Conservation (phyloP, 2,329 filamentous ascomycete species). For the Ceratocystis cubensis region DNA sequence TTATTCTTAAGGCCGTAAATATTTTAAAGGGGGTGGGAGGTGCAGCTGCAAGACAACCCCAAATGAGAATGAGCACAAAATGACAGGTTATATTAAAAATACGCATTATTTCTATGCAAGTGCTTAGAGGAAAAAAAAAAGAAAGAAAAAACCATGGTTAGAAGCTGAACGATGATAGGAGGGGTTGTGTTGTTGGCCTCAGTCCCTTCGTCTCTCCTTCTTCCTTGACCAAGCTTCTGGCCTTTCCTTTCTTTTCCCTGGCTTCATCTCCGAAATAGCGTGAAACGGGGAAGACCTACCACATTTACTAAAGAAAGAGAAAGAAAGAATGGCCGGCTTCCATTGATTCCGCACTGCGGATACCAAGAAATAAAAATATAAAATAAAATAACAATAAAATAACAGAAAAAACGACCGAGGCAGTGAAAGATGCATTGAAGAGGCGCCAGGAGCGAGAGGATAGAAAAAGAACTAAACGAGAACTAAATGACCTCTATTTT, state of each 20-base stretch:
- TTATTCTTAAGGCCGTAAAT: not conserved
- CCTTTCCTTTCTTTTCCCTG: not conserved
- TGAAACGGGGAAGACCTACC: not conserved
- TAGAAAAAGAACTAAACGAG: not conserved
- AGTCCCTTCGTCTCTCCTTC: not conserved
- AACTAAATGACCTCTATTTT: not conserved
- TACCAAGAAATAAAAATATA: not conserved
- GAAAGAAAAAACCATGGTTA: not conserved
- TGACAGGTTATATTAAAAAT: not conserved
- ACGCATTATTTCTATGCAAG: not conserved
- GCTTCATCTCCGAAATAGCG: not conserved
- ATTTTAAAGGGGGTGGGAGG: not conserved
- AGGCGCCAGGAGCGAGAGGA: not conserved
- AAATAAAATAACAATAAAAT: not conserved
- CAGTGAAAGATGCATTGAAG: not conserved
- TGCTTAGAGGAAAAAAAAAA: not conserved
- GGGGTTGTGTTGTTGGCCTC: not conserved
- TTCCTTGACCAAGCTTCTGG: not conserved
- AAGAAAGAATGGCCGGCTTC: not conserved
- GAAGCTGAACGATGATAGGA: not conserved
- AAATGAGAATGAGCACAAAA: not conserved
- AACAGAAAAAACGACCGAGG: not conserved
- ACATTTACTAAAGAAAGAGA: not conserved
- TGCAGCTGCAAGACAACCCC: not conserved
- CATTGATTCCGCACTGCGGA: conserved; percentile 1